Conservation (phyloP, 805 yeast genomes). For the Teunomyces cretensis region DNA sequence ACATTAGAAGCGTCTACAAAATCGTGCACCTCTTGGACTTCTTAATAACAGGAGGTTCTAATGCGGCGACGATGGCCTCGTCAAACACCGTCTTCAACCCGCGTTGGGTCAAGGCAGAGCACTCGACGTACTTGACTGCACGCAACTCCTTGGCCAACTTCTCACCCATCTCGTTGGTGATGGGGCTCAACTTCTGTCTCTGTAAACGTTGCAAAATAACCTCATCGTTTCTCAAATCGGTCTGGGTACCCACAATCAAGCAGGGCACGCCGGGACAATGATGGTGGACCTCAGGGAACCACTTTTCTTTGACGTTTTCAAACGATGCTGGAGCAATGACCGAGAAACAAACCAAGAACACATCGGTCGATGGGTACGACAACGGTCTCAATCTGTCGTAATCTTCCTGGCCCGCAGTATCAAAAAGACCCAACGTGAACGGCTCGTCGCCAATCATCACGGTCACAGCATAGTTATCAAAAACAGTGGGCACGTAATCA, state of each 20-base stretch:
- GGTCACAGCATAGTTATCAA: slow-evolving; percentile 92
- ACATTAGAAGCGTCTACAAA: slow-evolving; percentile 42
- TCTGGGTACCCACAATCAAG: slow-evolving; percentile 94
- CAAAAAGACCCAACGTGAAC: slow-evolving; percentile 93
- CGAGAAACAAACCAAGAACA: slow-evolving; percentile 91
- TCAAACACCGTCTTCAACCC: slow-evolving; percentile 98
- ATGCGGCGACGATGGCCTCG: slow-evolving; percentile 96
- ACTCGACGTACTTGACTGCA: slow-evolving; percentile 95
- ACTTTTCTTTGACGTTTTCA: slow-evolving; percentile 95
- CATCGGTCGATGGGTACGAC: slow-evolving; percentile 96
- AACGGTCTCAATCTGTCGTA: slow-evolving; percentile 96
- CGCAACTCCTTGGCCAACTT: slow-evolving; percentile 89
- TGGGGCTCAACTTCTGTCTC: slow-evolving; percentile 87
- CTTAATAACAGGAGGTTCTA: slow-evolving; percentile 91
- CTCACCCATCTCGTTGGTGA: slow-evolving; percentile 84
- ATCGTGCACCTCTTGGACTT: slow-evolving; percentile 83
- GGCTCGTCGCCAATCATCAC: slow-evolving; percentile 98
- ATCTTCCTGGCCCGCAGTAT: slow-evolving; percentile 99
- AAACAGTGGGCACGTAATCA: slow-evolving; percentile 98
- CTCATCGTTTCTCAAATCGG: slow-evolving; percentile 91
- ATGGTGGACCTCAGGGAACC: slow-evolving; percentile 97
- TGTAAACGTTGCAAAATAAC: slow-evolving; percentile 85
- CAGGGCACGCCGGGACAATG: slow-evolving; percentile 99
- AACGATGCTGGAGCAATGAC: slow-evolving; percentile 96
- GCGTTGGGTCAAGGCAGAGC: slow-evolving; percentile 95